phyloP scores from a whole-genome alignment of 345 rosid genomes.

The Ceriops tagal region DNA sequence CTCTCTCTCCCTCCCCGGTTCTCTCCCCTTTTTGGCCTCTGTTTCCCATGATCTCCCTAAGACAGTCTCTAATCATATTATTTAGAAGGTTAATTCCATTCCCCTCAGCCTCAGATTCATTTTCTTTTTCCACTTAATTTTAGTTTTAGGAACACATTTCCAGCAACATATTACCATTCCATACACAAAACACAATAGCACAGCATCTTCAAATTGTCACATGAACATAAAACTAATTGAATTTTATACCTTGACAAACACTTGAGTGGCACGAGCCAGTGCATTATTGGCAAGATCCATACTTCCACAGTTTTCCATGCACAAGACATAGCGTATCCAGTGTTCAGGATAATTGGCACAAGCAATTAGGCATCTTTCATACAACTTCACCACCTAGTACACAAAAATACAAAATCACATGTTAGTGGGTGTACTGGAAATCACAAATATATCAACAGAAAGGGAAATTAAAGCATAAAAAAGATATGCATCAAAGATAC shows the following conservation, averaged over 20 bases:
- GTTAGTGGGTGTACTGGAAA: conserved; percentile 13
- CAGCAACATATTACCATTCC: background rate
- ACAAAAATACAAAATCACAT: conserved; percentile 22
- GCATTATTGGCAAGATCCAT: conserved; percentile 89
- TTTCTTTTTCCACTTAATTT: background rate
- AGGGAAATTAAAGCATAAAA: conserved; percentile 48
- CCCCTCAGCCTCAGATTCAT: background rate
- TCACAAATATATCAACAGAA: conserved; percentile 17
- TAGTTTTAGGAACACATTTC: background rate
- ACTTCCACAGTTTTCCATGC: conserved; percentile 77
- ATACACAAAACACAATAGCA: background rate
- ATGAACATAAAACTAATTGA: background rate
- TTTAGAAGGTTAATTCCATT: background rate
- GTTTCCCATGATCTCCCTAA: too few relatives aligned
- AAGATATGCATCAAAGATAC: conserved; percentile 82
- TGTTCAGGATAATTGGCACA: conserved; percentile 94
- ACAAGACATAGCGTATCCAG: conserved; percentile 82
- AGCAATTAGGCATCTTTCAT: conserved; percentile 92
- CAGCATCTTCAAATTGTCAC: background rate
- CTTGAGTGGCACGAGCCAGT: conserved; percentile 88
- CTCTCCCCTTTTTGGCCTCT: too few relatives aligned
- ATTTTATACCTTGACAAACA: conserved; percentile 84
- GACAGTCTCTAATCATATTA: background rate
- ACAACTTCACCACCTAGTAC: conserved; percentile 78
- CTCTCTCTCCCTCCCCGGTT: too few relatives aligned